phyloP scores from a whole-genome alignment of 331 rosid species.

The Ulmus americana region DNA sequence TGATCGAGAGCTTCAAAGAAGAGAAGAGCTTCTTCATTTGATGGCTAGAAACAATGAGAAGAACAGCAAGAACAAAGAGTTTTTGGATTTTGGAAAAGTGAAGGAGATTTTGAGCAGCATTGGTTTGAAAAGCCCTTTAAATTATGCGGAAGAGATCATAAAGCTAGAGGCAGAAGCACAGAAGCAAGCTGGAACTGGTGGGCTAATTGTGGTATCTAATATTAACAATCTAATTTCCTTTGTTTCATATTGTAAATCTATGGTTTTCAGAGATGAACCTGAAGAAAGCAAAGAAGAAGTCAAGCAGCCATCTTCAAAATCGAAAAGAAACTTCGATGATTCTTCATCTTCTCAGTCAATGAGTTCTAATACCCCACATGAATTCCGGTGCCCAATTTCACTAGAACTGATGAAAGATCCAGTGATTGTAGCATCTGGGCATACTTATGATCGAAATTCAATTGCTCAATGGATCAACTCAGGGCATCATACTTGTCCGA shows the following conservation, averaged over 20 bases:
- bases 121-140: constrained; percentile 54
- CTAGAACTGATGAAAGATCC: constrained; percentile 85
- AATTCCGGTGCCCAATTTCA: constrained; percentile 84
- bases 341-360: constrained; percentile 50
- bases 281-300: constrained; percentile 30
- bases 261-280: constrained; percentile 41
- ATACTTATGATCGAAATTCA: constrained; percentile 68
- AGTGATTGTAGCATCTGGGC: constrained; percentile 58
- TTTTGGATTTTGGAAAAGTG: constrained; percentile 44
- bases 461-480: constrained; percentile 88
- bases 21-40: constrained; percentile 53
- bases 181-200: constrained; percentile 91
- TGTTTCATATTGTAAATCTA: constrained; percentile 54
- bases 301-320: constrained; percentile 33
- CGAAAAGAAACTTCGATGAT: constrained; percentile 27
- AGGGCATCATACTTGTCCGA: constrained; percentile 85
- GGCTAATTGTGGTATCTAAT: constrained; percentile 65
- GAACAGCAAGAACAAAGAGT: constrained; percentile 46
- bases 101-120: constrained; percentile 52
- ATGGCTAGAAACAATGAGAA: constrained; percentile 54
- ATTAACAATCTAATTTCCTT: constrained; percentile 66
- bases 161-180: constrained; percentile 72
- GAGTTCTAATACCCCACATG: constrained; percentile 54
- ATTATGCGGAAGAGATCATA: constrained; percentile 60
- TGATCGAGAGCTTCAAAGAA: constrained; percentile 46